Percentiles rank a stretch among this genome's conserved stretches.
phyloP scores from a whole-genome alignment of 2,329 filamentous ascomycete genomes.

The Ophiocordyceps camponoti-rufipedis region DNA sequence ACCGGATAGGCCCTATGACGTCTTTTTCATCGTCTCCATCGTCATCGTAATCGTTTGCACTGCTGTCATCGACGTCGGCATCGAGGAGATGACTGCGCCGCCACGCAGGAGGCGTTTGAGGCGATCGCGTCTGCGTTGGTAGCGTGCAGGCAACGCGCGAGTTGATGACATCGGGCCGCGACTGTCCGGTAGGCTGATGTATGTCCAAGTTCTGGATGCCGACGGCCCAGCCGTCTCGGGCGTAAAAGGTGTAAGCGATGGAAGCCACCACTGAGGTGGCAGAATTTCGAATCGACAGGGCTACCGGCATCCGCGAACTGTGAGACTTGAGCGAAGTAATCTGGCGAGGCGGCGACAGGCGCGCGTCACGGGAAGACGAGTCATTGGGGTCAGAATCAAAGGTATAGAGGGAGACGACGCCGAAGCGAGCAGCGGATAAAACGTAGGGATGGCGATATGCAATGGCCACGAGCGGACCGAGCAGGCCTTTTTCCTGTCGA shows the following conservation, averaged over 20 bases:
- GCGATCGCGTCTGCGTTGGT: conserved; percentile 11
- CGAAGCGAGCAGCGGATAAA: conserved; percentile 57
- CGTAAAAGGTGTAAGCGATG: conserved; percentile 71
- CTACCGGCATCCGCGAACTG: conserved; percentile 59
- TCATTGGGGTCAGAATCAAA: conserved; percentile 22
- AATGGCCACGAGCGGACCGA: conserved; percentile 49
- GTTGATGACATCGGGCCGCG: conserved; percentile 12
- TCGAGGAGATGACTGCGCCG: not conserved
- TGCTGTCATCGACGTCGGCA: not conserved
- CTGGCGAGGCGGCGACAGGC: conserved; percentile 20
- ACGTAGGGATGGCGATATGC: conserved; percentile 61
- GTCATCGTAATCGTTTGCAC: not conserved
- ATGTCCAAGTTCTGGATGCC: conserved; percentile 82
- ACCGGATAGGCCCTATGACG: conserved; percentile 32
- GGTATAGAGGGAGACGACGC: conserved; percentile 59
- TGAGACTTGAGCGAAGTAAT: conserved; percentile 68
- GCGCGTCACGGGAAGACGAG: not conserved
- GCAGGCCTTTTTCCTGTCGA: conserved; percentile 40
- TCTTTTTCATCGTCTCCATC: conserved; percentile 7
- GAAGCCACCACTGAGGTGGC: conserved; percentile 52
- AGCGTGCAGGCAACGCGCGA: conserved; percentile 19
- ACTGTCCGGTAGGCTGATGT: conserved; percentile 10
- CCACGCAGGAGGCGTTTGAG: conserved; percentile 3
- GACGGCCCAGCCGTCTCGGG: conserved; percentile 67
- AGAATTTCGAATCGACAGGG: conserved; percentile 61